These are phyloP conservation scores for Phlegmacium glaucopus DNA, from an alignment of 768 basidiomycete species.

Conservation along the genomic window DNA sequence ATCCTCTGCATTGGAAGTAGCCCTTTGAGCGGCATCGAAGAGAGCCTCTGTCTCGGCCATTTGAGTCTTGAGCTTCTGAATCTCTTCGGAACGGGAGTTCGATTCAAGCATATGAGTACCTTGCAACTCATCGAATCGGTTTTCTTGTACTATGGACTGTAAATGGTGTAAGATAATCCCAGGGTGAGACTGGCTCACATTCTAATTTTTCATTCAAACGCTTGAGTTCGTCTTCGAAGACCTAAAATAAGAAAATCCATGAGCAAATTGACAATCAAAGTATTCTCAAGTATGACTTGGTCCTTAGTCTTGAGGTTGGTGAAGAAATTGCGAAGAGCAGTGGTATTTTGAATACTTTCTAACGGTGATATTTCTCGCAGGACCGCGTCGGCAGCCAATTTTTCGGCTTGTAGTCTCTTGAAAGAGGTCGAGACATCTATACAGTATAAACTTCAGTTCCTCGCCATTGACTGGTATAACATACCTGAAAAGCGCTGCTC, in stretches of 20 bases:
- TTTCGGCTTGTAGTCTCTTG: conserved; percentile 72
- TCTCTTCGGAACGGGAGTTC: conserved; percentile 71
- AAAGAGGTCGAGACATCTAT: conserved; percentile 78
- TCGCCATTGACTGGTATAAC: background rate
- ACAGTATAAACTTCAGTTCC: conserved; percentile 3
- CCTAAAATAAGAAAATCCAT: conserved; percentile 31
- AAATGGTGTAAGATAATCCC: background rate
- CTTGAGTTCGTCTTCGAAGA: conserved; percentile 75
- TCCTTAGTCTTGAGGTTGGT: conserved; percentile 61
- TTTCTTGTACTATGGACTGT: conserved; percentile 65
- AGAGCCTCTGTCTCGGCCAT: conserved; percentile 69
- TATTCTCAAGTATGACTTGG: conserved; percentile 48
- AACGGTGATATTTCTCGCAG: conserved; percentile 72
- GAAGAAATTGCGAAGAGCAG: conserved; percentile 72
- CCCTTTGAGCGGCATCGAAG: conserved; percentile 52
- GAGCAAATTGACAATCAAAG: background rate
- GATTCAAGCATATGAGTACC: conserved; percentile 82
- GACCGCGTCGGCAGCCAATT: conserved; percentile 61
- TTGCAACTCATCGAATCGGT: conserved; percentile 77
- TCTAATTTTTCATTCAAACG: conserved; percentile 69
- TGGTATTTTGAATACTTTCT: conserved; percentile 58
- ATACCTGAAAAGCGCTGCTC: conserved; percentile 78
- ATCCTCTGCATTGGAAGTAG: conserved; percentile 46
- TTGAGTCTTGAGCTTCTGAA: conserved; percentile 67
- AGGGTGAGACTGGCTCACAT: conserved; percentile 43